phyloP scores from a whole-genome alignment of 768 basidiomycete species.

The Lentinus tigrinus region DNA sequence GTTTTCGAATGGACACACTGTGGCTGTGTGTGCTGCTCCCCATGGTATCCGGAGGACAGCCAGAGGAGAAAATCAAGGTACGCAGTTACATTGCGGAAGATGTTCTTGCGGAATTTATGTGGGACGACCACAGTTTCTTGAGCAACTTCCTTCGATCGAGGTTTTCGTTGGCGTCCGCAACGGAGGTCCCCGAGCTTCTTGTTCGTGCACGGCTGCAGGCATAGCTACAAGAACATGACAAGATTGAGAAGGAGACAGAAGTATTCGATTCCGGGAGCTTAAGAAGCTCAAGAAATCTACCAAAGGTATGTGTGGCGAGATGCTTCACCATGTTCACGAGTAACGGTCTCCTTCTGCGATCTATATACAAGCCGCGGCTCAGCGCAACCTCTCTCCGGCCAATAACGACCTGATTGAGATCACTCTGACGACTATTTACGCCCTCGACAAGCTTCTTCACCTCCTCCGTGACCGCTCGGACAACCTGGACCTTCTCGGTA shows the following conservation, averaged over 20 bases:
- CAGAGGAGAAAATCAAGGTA: slow-evolving; percentile 82
- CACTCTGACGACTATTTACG: slow-evolving; percentile 82
- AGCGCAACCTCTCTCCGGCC: slow-evolving; percentile 79
- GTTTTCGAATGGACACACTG: too few relatives aligned
- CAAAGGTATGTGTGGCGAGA: slow-evolving; percentile 57
- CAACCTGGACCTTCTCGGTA: slow-evolving; percentile 68
- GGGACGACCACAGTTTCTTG: slow-evolving; percentile 58
- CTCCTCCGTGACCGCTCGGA: slow-evolving; percentile 81
- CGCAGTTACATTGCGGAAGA: slow-evolving; percentile 13
- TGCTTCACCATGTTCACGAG: background rate
- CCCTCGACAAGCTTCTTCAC: slow-evolving; percentile 83
- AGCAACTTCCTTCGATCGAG: slow-evolving; percentile 74
- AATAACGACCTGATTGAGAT: slow-evolving; percentile 93
- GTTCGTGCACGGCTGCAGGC: slow-evolving; percentile 61
- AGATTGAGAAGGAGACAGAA: slow-evolving; percentile 85
- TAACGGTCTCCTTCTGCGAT: background rate
- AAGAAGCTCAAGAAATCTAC: slow-evolving; percentile 82
- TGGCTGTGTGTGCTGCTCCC: too few relatives aligned
- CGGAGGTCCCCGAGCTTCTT: slow-evolving; percentile 62
- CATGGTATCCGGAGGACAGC: too few relatives aligned
- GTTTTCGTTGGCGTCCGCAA: slow-evolving; percentile 70
- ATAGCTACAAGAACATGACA: slow-evolving; percentile 80
- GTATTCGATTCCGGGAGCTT: slow-evolving; percentile 82
- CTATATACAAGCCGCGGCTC: slow-evolving; percentile 67
- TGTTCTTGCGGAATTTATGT: slow-evolving; percentile 9